A percentile compares a stretch with the other conserved stretches of the same genome.
Evolutionary conservation across 1,284 basidiomycete genomes (phyloP).

Genomic region (Ceratobasidium papillatum): DNA sequence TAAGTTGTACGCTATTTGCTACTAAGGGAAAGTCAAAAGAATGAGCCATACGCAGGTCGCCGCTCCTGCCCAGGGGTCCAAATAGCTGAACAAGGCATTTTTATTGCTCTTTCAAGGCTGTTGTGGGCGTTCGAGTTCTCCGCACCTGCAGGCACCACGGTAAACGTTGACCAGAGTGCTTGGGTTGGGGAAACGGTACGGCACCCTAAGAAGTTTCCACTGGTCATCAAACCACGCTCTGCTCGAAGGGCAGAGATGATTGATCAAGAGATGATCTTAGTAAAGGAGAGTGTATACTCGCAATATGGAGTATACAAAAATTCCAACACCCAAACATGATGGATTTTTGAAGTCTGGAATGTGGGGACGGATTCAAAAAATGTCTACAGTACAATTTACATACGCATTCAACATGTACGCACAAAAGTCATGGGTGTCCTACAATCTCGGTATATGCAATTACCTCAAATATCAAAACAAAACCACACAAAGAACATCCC

Average conservation of each 20-base stretch:
- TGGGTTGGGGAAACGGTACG: conserved; percentile 20
- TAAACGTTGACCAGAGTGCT: conserved; percentile 22
- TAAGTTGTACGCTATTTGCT: neutral
- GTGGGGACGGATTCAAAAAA: neutral
- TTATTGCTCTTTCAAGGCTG: conserved; percentile 18
- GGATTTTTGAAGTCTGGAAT: neutral
- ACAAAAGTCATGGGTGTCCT: neutral
- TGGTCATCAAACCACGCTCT: conserved; percentile 28
- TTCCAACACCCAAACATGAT: neutral
- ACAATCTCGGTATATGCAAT: neutral
- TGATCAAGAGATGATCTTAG: conserved; percentile 6
- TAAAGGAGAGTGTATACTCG: conserved; percentile 19
- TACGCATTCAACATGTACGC: neutral
- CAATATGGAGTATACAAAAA: conserved; percentile 26
- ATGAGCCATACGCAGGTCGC: neutral
- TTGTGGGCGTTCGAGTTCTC: conserved; percentile 37
- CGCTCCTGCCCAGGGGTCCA: conserved; percentile 22
- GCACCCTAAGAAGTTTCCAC: conserved; percentile 8
- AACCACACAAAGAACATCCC: conserved; percentile 76
- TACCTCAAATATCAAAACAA: conserved; percentile 53
- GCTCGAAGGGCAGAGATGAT: neutral
- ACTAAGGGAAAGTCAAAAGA: neutral
- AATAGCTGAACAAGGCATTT: conserved; percentile 21
- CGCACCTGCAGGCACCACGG: neutral
- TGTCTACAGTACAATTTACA: neutral